phyloP scores from a whole-genome alignment of 1,284 basidiomycete species.

The Phlebopus sp. region DNA sequence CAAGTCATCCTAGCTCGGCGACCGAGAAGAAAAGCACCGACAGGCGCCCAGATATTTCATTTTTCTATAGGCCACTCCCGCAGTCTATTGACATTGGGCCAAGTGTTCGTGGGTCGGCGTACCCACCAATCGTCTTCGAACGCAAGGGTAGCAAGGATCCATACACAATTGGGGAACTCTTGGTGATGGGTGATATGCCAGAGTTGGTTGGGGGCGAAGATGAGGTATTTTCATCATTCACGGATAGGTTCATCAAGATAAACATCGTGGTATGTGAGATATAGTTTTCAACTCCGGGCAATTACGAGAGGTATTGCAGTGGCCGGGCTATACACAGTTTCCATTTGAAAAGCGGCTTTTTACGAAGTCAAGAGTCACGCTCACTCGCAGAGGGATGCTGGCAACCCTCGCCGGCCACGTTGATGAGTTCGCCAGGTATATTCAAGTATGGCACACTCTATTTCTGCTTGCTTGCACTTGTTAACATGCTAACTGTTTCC shows the following conservation, averaged over 20 bases:
- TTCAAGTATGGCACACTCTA: constrained; percentile 24
- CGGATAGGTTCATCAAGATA: constrained; percentile 24
- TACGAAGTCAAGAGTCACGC: constrained; percentile 17
- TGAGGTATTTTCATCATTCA: constrained; percentile 15
- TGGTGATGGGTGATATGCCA: constrained; percentile 21
- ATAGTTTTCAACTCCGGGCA: not conserved
- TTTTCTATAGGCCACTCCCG: constrained; percentile 18
- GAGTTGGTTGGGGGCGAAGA: constrained; percentile 17
- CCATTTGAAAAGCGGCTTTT: constrained; percentile 31
- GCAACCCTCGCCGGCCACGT: constrained; percentile 27
- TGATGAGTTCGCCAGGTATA: constrained; percentile 23
- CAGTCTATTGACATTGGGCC: constrained; percentile 11
- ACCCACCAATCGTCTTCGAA: constrained; percentile 20
- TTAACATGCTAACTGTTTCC: not conserved
- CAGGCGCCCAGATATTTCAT: constrained; percentile 5
- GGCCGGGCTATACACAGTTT: constrained; percentile 35
- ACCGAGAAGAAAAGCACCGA: constrained; percentile 4
- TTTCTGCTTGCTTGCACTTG: not conserved
- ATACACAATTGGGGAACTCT: constrained; percentile 23
- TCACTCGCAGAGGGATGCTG: constrained; percentile 26
- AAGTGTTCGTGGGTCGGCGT: constrained; percentile 1
- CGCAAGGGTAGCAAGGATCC: constrained; percentile 13
- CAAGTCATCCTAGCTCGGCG: not conserved
- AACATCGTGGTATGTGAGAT: constrained; percentile 18
- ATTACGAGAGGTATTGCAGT: constrained; percentile 20